Percentiles rank a stretch among this genome's conserved stretches.
These are phyloP conservation scores for Coemansia sp. DNA, from an alignment of 192 early-diverging fungal genomes.

Conservation along the genomic window DNA sequence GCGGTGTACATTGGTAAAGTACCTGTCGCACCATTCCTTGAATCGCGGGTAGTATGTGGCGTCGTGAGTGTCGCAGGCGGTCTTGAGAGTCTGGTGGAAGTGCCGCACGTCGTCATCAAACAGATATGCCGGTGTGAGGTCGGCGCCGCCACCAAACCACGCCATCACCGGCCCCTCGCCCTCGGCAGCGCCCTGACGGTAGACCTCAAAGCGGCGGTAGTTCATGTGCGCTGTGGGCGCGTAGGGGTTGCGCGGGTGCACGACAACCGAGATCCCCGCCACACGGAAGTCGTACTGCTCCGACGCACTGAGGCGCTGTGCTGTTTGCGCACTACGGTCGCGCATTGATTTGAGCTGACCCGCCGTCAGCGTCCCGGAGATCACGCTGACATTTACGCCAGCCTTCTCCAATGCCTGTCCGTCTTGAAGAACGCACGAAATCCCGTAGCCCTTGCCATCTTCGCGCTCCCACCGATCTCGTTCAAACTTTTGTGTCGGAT, in stretches of 20 bases:
- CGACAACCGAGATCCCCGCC: constrained; percentile 85
- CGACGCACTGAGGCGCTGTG: constrained; percentile 55
- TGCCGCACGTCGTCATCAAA: constrained; percentile 88
- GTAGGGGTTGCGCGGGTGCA: constrained; percentile 93
- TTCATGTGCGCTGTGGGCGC: constrained; percentile 97
- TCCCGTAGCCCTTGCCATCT: constrained; percentile 87
- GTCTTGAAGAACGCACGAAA: constrained; percentile 86
- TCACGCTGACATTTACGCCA: constrained; percentile 89
- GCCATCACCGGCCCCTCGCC: constrained; percentile 62
- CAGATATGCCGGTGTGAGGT: constrained; percentile 89
- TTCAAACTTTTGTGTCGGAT: constrained; percentile 60
- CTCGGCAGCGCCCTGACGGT: constrained; percentile 50
- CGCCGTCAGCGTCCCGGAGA: constrained; percentile 76
- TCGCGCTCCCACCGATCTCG: constrained; percentile 78
- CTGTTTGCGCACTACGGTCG: constrained; percentile 61
- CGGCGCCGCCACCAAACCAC: constrained; percentile 97
- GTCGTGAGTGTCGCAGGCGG: constrained; percentile 89
- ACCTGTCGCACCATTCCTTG: constrained; percentile 96
- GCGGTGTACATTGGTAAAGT: constrained; percentile 86
- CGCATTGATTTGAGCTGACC: constrained; percentile 84
- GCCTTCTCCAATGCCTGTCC: constrained; percentile 96
- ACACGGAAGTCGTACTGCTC: constrained; percentile 77
- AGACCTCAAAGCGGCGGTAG: constrained; percentile 95
- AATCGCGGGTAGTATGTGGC: constrained; percentile 77
- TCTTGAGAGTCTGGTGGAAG: constrained; percentile 89